phyloP scores from a whole-genome alignment of 306 rosid genomes.

The Citrullus amarus region DNA sequence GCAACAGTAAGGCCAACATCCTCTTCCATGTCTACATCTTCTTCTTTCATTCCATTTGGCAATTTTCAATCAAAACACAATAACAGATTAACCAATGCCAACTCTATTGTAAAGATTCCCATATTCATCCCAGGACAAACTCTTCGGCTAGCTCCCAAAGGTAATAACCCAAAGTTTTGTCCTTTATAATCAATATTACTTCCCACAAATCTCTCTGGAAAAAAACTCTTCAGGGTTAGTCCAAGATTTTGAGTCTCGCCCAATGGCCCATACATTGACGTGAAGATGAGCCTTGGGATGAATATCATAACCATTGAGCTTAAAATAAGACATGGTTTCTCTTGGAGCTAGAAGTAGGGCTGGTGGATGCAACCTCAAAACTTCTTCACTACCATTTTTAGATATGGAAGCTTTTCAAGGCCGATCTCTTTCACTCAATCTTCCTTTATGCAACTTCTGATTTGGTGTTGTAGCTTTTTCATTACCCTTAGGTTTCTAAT shows the following conservation, averaged over 20 bases:
- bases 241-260: slow-evolving; percentile 11
- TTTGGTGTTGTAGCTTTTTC: too few relatives aligned
- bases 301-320: slow-evolving; percentile 20
- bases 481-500: too few relatives aligned
- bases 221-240: background rate
- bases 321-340: slow-evolving; percentile 6
- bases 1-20: background rate
- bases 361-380: slow-evolving; percentile 27
- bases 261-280: slow-evolving; percentile 27
- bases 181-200: slow-evolving; percentile 10
- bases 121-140: slow-evolving; percentile 2
- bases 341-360: slow-evolving; percentile 14
- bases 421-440: background rate
- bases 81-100: background rate
- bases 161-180: background rate
- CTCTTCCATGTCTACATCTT: background rate
- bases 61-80: background rate
- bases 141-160: slow-evolving; percentile 12
- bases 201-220: slow-evolving; percentile 9
- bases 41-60: background rate
- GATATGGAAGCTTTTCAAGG: slow-evolving; percentile 9
- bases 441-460: too few relatives aligned
- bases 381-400: slow-evolving; percentile 23
- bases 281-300: slow-evolving; percentile 3
- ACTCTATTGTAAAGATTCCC: background rate